Conservation (phyloP, 2,329 filamentous ascomycete genomes). For the Colletotrichum sp. region DNA sequence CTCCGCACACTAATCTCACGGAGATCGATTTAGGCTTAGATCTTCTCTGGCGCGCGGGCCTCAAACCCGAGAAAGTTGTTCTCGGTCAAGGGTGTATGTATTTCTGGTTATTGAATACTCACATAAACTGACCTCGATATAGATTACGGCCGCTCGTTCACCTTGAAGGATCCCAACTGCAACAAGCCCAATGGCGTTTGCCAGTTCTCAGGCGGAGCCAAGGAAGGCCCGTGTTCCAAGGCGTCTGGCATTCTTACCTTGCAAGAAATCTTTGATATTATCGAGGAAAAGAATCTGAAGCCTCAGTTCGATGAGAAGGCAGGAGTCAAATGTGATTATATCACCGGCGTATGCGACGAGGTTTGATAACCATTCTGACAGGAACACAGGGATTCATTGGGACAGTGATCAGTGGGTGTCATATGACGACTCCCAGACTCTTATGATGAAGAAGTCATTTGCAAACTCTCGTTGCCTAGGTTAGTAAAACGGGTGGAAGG, state of each 20-base stretch:
- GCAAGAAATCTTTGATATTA: slow-evolving; percentile 29
- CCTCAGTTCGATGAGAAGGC: slow-evolving; percentile 24
- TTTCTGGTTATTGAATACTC: not conserved
- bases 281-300: slow-evolving; percentile 1
- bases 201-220: slow-evolving; percentile 13
- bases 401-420: slow-evolving; percentile 29
- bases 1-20: slow-evolving; percentile 51
- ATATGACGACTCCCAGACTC: slow-evolving; percentile 31
- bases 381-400: not conserved
- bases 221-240: slow-evolving; percentile 21
- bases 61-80: slow-evolving; percentile 45
- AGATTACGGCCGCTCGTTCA: slow-evolving; percentile 38
- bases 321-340: slow-evolving; percentile 5
- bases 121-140: not conserved
- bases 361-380: not conserved
- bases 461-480: slow-evolving; percentile 8
- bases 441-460: not conserved
- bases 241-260: slow-evolving; percentile 25
- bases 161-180: slow-evolving; percentile 17
- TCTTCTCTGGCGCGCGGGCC: slow-evolving; percentile 51
- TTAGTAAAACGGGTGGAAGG: not conserved
- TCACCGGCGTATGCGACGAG: not conserved
- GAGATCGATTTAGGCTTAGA: slow-evolving; percentile 49
- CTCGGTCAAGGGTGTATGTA: slow-evolving; percentile 44
- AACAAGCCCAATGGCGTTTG: slow-evolving; percentile 23